Evolutionary conservation across 768 basidiomycete genomes (phyloP).

Genomic region (Solioccasus polychromus): DNA sequence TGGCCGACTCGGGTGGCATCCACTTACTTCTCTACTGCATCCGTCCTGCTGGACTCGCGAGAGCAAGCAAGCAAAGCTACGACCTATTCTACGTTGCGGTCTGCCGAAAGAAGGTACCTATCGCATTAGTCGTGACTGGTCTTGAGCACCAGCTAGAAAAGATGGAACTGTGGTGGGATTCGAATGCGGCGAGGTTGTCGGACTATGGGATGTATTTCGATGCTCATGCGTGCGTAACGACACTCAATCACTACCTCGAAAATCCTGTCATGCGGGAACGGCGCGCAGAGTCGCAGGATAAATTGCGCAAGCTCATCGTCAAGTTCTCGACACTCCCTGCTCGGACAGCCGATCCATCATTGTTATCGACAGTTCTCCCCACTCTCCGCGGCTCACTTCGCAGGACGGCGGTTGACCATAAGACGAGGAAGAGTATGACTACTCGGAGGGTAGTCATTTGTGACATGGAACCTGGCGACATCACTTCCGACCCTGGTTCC

Average conservation of each 20-base stretch:
- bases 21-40: neutral
- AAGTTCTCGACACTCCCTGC: neutral
- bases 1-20: neutral
- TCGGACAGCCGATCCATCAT: neutral
- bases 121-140: slow-evolving; percentile 35
- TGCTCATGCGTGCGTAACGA: slow-evolving; percentile 14
- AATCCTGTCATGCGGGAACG: neutral
- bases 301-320: neutral
- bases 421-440: neutral
- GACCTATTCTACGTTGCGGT: slow-evolving; percentile 31
- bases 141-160: slow-evolving; percentile 25
- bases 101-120: slow-evolving; percentile 33
- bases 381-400: neutral
- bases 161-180: slow-evolving; percentile 28
- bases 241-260: slow-evolving; percentile 1
- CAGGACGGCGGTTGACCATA: neutral
- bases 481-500: no score
- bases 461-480: no score
- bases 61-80: slow-evolving; percentile 29
- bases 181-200: slow-evolving; percentile 26
- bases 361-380: neutral
- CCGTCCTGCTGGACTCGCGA: neutral
- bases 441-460: no score
- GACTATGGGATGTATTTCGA: slow-evolving; percentile 29
- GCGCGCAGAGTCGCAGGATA: neutral